Conservation (phyloP, 208 protist species). For the Trypanosoma grayi region DNA sequence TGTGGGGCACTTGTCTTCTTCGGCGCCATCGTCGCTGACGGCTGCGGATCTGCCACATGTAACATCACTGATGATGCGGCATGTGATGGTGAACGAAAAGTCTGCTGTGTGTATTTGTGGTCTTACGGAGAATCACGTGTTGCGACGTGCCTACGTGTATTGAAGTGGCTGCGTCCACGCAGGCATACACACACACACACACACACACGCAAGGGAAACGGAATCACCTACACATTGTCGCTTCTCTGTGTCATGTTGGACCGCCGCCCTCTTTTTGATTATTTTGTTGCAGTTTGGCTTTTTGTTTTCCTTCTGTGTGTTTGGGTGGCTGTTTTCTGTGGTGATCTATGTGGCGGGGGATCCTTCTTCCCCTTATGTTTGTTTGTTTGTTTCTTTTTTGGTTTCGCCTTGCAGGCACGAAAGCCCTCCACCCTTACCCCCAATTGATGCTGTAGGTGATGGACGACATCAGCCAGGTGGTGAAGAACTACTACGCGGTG, state of each 20-base stretch:
- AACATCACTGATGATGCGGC: not conserved
- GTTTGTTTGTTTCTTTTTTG: slow-evolving; percentile 3
- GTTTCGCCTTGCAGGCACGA: not conserved
- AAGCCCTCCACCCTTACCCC: not conserved
- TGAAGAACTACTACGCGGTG: slow-evolving; percentile 69
- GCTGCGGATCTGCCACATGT: not conserved
- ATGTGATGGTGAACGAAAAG: not conserved
- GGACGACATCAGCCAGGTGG: slow-evolving; percentile 55
- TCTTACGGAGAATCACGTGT: not conserved
- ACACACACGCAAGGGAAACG: not conserved
- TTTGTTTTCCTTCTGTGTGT: too few relatives aligned
- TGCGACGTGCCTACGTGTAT: not conserved
- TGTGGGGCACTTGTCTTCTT: not conserved
- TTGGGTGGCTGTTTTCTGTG: too few relatives aligned
- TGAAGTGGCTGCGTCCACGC: not conserved
- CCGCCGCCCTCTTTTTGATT: too few relatives aligned
- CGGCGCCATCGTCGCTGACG: not conserved
- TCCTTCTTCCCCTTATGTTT: not conserved
- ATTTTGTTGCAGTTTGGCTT: too few relatives aligned
- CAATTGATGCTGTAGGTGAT: slow-evolving; percentile 3
- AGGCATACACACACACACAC: not conserved
- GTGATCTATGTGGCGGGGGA: too few relatives aligned
- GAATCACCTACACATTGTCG: not conserved
- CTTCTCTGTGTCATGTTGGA: too few relatives aligned
- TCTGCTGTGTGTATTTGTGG: not conserved